A percentile compares a stretch with the other conserved stretches of the same genome.
Evolutionary conservation across 148 eudicot genomes (phyloP).

Genomic region (Chenopodium berlandieri): DNA sequence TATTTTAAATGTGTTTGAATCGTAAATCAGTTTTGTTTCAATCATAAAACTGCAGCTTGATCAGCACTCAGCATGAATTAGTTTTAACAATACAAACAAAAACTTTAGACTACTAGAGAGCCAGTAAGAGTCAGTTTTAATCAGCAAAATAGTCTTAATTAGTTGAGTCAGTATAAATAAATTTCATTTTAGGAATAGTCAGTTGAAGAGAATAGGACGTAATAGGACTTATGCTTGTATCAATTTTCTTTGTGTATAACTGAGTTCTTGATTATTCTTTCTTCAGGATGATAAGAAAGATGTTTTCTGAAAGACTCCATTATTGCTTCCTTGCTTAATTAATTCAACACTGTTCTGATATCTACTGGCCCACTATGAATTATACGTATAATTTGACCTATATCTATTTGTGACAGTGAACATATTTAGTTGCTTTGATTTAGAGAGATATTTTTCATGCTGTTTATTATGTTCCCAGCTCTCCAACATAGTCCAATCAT

Average conservation of each 20-base stretch:
- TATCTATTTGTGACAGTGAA: neutral
- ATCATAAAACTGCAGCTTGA: too few species aligned
- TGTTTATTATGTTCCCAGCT: neutral
- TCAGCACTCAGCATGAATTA: too few species aligned
- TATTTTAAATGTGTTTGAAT: too few species aligned
- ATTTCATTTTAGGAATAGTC: too few species aligned
- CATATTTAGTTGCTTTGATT: neutral
- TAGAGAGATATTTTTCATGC: neutral
- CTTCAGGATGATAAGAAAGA: neutral
- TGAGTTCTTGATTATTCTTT: neutral
- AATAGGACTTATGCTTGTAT: neutral
- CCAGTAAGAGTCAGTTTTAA: neutral
- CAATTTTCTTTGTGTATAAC: neutral
- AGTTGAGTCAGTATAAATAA: neutral
- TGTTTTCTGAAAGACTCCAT: neutral
- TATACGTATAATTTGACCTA: too few species aligned
- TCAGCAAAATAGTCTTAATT: neutral
- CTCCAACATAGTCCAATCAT: neutral
- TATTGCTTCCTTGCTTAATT: neutral
- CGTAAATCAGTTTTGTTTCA: neutral
- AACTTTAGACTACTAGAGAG: too few species aligned
- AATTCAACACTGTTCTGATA: neutral
- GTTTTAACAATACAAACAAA: too few species aligned
- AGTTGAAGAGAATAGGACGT: neutral
- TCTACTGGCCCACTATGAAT: neutral